These are phyloP conservation scores for Wilcoxina mikolae DNA, from an alignment of 495 filamentous ascomycete genomes.

Conservation along the genomic window DNA sequence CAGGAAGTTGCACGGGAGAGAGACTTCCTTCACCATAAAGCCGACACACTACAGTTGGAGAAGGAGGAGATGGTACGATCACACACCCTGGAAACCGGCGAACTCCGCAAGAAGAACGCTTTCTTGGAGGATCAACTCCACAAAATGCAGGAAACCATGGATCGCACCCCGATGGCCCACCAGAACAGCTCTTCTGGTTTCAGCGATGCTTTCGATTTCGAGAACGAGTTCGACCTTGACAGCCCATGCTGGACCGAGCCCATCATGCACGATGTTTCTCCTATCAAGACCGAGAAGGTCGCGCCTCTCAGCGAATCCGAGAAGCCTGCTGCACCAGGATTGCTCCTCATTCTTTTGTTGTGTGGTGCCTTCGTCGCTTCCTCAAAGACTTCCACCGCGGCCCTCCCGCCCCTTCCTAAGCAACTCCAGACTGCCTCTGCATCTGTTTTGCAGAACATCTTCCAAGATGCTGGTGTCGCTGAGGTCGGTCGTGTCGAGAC, in stretches of 20 bases:
- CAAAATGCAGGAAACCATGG: conserved; percentile 49
- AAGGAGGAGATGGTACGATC: conserved; percentile 80
- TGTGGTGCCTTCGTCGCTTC: conserved; percentile 94
- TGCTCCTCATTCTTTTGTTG: conserved; percentile 70
- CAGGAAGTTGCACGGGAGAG: conserved; percentile 51
- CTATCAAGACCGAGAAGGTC: conserved; percentile 43
- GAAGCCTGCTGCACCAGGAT: conserved; percentile 48
- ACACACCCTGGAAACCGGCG: conserved; percentile 86
- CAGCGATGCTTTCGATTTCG: conserved; percentile 39
- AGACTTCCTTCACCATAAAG: conserved; percentile 57
- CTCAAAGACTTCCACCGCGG: conserved; percentile 47
- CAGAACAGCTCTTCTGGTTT: conserved; percentile 27
- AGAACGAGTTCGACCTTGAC: conserved; percentile 32
- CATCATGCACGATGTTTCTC: conserved; percentile 37
- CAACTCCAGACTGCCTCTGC: conserved; percentile 88
- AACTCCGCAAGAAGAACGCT: conserved; percentile 89
- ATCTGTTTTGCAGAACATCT: conserved; percentile 71
- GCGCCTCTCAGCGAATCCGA: conserved; percentile 41
- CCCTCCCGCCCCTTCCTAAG: conserved; percentile 73
- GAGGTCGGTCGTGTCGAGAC: conserved; percentile 23
- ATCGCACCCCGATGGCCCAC: conserved; percentile 26
- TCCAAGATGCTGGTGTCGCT: conserved; percentile 59
- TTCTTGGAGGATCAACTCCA: conserved; percentile 76
- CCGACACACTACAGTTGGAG: conserved; percentile 62
- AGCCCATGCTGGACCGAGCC: conserved; percentile 23